Evolutionary conservation across 495 filamentous ascomycete species (phyloP), one percentile per base, ranked within the genome.

Genomic region (Tuber borchii): DNA sequence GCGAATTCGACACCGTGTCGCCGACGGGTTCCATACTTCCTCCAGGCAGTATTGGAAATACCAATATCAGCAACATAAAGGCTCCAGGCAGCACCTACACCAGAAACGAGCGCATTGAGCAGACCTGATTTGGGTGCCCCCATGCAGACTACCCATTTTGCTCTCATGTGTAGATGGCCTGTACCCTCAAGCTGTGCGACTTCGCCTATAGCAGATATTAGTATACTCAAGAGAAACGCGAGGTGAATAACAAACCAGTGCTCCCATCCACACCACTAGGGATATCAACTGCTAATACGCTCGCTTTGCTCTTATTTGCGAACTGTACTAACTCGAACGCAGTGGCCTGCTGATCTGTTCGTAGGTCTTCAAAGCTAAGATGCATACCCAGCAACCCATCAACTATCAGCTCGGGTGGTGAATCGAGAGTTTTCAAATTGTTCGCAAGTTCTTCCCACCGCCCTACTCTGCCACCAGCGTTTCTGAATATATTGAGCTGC

Each of bases 311-410:
- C 71, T 92, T 88, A 80, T 97, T 97, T 8, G 92, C 90, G 92
- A 93, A 97, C 56, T 91, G 89, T 76, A 96, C 93, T 74, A 96
- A 87, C 77, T 93, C 91, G 78, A 92, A 93, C 4, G 92, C 93
- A 4, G 90, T 90, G 0, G 90, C 91, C 82, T 94, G 93, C 77
- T 97, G 93, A 61, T 92, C 91, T 16, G 89, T 91, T 34, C 91
- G 86, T 42, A 97, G 86, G 73, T 94, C 92, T 56, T 97, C 93
- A 79, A 97, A 97, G 14, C 90, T 89, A 69, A 93, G 87, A 71
- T 94, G 92, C 72, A 93, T 90, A 31, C 93, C 93, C 5, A 99
- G 88, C 26, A 99, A 84, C 2, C 93, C 94, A 84, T 99, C 95
- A 45, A 99, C 87, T 73, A 97, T 92, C 72, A 97, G 84, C 69